Conservation (phyloP, 441 rosid genomes). For the Codiaeum variegatum region DNA sequence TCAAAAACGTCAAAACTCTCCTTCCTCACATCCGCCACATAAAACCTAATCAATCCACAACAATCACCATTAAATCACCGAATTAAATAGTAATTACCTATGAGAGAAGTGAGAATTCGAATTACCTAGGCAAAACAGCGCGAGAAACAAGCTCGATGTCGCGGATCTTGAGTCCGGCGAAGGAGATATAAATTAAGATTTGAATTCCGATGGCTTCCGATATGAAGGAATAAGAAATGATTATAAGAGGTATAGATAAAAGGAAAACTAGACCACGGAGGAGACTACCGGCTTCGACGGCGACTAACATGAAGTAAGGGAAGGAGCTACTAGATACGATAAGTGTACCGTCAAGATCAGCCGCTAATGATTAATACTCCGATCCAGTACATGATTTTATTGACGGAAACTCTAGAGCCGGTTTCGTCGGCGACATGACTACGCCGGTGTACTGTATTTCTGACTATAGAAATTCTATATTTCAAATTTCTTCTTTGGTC, state of each 20-base stretch:
- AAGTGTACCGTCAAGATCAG: slow-evolving; percentile 94
- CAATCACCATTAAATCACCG: neutral
- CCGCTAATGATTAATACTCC: slow-evolving; percentile 65
- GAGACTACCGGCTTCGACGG: slow-evolving; percentile 77
- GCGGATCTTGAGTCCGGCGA: slow-evolving; percentile 75
- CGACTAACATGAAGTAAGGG: slow-evolving; percentile 85
- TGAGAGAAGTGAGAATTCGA: neutral
- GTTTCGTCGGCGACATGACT: slow-evolving; percentile 39
- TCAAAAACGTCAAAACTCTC: slow-evolving; percentile 85
- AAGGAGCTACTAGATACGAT: slow-evolving; percentile 74
- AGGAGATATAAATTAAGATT: slow-evolving; percentile 75
- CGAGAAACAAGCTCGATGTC: slow-evolving; percentile 83
- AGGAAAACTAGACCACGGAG: slow-evolving; percentile 72
- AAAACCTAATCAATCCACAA: slow-evolving; percentile 47
- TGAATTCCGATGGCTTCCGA: slow-evolving; percentile 81
- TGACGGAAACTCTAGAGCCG: slow-evolving; percentile 47
- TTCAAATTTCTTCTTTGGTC: neutral
- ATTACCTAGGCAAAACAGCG: slow-evolving; percentile 77
- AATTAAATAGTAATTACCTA: no score
- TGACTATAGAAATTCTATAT: neutral
- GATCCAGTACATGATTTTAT: slow-evolving; percentile 49
- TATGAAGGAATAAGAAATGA: slow-evolving; percentile 64
- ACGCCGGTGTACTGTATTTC: neutral
- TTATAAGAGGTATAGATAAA: slow-evolving; percentile 61
- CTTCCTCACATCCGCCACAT: slow-evolving; percentile 86